Evolutionary conservation across 2,329 filamentous ascomycete genomes (phyloP), one percentile per base, ranked within the genome.

Genomic region (Cytospora piceae): DNA sequence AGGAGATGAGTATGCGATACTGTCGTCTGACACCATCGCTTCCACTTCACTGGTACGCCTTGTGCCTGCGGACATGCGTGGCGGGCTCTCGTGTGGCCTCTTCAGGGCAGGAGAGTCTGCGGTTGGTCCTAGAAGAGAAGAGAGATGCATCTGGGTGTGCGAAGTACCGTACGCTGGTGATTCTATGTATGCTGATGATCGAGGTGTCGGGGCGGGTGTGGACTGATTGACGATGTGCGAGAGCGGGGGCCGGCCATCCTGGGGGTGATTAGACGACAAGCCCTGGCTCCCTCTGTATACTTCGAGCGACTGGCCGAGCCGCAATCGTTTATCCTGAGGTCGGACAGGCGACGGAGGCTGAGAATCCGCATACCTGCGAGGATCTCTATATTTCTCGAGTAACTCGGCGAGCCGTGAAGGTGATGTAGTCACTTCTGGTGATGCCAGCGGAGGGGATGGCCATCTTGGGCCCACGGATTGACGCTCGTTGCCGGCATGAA

Each of bases 1-100:
- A 2, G 75, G 74, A 1, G 75, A 76, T 1, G 73, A 70, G 54
- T 73, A 72, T 12, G 69, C 73, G 2, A 66, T 66, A 57, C 74
- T 75, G 27, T 75, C 74, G 37, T 75, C 72, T 1, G 73, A 73
- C 17, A 69, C 62, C 55, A 72, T 34, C 8, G 69, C 68, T 7
- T 73, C 73, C 2, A 67, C 65, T 14, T 58, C 51, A 24, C 54
- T 49, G 51, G 54, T 42, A 29, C 57, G 66, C 15, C 59, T 51
- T n/a, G 51, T 34, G 11, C 31, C 54, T 20, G 34, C 51, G 17
- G 65, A 49, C 46, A 63, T 63, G 29, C 60, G 65, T 20, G 60
- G 42, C 22, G 68, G 61, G 53, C 63, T 69, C 12, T 46, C 67
- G 17, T 61, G 37, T 37, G 64, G 53, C 12, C n/a, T 58, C 46